These are phyloP conservation scores for Leccinum disarticulatum DNA, from an alignment of 768 basidiomycete genomes.

Conservation along the genomic window DNA sequence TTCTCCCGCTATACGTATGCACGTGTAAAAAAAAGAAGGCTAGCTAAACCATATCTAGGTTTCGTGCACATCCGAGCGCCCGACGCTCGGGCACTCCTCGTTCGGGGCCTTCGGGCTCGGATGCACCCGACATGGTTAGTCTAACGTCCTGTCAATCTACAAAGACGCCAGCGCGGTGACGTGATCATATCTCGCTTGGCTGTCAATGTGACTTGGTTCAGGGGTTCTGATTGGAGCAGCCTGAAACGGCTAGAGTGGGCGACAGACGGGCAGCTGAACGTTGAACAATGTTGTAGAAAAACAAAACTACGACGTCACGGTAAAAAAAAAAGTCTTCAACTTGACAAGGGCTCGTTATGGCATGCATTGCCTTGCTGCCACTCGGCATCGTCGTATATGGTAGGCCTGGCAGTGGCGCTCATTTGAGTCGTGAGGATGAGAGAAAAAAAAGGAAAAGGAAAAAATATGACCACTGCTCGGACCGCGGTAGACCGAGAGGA, in stretches of 20 bases:
- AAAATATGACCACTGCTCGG: neutral
- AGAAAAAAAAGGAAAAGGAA: neutral
- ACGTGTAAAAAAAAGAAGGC: neutral
- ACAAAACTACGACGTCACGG: neutral
- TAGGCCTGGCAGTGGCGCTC: neutral
- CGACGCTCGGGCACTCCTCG: neutral
- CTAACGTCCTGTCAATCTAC: neutral
- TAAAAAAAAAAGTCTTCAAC: neutral
- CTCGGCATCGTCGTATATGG: neutral
- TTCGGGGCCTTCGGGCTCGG: neutral
- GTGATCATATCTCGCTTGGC: neutral
- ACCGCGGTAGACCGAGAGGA: neutral
- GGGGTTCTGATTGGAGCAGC: neutral
- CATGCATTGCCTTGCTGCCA: neutral
- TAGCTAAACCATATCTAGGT: neutral
- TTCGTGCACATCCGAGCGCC: neutral
- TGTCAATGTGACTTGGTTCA: neutral
- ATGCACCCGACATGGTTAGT: neutral
- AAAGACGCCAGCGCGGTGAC: neutral
- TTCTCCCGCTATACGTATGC: neutral
- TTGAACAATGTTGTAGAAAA: neutral
- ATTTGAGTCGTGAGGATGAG: neutral
- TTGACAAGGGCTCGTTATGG: neutral
- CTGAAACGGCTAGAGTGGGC: neutral
- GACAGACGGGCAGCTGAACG: neutral